Percentiles rank a stretch among this genome's conserved stretches.
phyloP scores from a whole-genome alignment of 306 rosid species.

The Inga laurina region DNA sequence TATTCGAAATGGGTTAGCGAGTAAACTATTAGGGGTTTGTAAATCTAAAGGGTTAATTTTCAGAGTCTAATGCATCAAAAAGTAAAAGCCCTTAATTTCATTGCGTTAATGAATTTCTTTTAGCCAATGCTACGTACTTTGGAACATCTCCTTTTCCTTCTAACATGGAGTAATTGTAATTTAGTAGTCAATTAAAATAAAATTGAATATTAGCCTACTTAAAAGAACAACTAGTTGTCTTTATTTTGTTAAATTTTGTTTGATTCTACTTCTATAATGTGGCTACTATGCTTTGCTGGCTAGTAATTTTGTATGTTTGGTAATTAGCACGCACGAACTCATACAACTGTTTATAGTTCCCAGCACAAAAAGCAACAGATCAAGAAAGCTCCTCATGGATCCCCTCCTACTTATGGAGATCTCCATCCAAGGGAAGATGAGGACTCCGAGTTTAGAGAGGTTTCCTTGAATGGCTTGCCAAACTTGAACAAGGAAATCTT shows the following conservation, averaged over 20 bases:
- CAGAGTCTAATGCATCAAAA: background rate
- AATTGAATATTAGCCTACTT: background rate
- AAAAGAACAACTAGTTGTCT: background rate
- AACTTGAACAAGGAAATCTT: slow-evolving; percentile 40
- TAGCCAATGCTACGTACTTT: background rate
- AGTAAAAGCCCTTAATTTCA: background rate
- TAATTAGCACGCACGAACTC: background rate
- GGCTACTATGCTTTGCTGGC: background rate
- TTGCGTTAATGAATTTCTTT: background rate
- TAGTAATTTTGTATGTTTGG: background rate
- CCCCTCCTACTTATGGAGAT: slow-evolving; percentile 44
- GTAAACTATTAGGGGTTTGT: background rate
- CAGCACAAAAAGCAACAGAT: slow-evolving; percentile 54
- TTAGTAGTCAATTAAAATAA: background rate
- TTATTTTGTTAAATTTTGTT: too few relatives aligned
- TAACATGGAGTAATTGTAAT: background rate
- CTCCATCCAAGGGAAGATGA: slow-evolving; percentile 44
- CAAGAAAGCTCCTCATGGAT: slow-evolving; percentile 57
- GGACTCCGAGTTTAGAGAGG: slow-evolving; percentile 42
- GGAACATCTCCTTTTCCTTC: too few relatives aligned
- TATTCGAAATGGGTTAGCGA: background rate
- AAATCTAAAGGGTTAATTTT: too few relatives aligned
- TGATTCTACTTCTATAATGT: background rate
- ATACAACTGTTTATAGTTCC: slow-evolving; percentile 49
- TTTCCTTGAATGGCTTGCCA: slow-evolving; percentile 36